Conservation (phyloP, 2,329 filamentous ascomycete species). For the Cytospora piceae region DNA sequence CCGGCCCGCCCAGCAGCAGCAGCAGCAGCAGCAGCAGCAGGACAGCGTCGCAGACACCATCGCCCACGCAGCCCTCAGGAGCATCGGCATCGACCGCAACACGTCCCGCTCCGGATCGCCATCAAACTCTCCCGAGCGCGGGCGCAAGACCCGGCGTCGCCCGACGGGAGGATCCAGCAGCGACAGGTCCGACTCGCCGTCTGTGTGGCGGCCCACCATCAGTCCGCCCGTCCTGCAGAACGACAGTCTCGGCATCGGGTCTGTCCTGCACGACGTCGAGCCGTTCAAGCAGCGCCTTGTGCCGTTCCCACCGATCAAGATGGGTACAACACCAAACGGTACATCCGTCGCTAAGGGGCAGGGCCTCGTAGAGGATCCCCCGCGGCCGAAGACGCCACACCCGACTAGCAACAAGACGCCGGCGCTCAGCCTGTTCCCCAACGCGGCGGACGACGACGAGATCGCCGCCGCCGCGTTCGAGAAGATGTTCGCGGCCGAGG, state of each 20-base stretch:
- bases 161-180: constrained; percentile 25
- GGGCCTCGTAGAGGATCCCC: not conserved
- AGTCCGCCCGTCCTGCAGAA: constrained; percentile 29
- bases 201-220: constrained; percentile 29
- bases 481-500: constrained; percentile 27
- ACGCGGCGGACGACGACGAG: constrained; percentile 27
- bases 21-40: not conserved
- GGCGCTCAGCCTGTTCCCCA: constrained; percentile 26
- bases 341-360: constrained; percentile 2
- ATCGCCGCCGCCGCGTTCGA: constrained; percentile 27
- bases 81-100: constrained; percentile 26
- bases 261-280: constrained; percentile 10
- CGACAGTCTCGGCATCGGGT: constrained; percentile 27
- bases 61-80: constrained; percentile 22
- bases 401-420: constrained; percentile 4
- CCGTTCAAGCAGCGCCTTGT: constrained; percentile 26
- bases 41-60: constrained; percentile 23
- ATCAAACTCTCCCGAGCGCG: constrained; percentile 16
- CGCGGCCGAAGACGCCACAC: constrained; percentile 25
- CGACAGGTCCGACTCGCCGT: constrained; percentile 29
- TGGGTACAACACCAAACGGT: constrained; percentile 9
- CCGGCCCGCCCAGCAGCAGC: constrained; percentile 11
- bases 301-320: constrained; percentile 23
- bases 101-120: constrained; percentile 6
- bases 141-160: constrained; percentile 23